phyloP scores from a whole-genome alignment of 2,329 filamentous ascomycete genomes.

The Ceratocystis diversiconidia region DNA sequence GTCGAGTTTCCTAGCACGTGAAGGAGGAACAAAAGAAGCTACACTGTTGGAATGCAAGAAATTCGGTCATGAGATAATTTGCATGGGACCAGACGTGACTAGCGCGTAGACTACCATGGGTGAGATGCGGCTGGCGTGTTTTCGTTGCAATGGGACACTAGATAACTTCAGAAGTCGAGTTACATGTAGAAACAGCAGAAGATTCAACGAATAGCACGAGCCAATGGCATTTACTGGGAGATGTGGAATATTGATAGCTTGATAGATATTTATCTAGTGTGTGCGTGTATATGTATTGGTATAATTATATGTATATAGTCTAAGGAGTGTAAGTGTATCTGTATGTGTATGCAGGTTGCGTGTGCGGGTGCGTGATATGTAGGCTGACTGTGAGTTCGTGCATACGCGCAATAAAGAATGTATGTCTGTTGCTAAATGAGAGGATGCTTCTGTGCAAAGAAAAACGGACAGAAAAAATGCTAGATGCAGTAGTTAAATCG shows the following conservation, averaged over 20 bases:
- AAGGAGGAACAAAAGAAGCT: background rate
- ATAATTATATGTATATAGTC: background rate
- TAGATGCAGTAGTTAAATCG: background rate
- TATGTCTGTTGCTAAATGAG: background rate
- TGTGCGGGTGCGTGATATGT: background rate
- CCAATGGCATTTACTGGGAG: too few species aligned
- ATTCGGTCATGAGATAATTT: background rate
- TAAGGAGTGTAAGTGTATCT: background rate
- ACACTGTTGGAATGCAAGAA: background rate
- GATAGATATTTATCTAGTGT: background rate
- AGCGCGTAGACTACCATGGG: background rate
- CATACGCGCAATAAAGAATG: background rate
- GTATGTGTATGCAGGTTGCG: background rate
- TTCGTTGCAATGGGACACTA: too few species aligned
- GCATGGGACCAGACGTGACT: background rate
- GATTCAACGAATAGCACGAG: too few species aligned
- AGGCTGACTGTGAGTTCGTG: too few species aligned
- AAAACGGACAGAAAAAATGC: background rate
- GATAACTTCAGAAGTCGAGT: too few species aligned
- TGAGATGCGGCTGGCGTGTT: too few species aligned
- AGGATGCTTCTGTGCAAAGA: background rate
- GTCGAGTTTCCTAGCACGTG: background rate
- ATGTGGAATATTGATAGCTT: too few species aligned
- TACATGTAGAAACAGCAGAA: too few species aligned
- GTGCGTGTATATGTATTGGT: background rate